Base-by-base conservation (phyloP, 441 rosid species). In the Adansonia grandidieri region DNA sequence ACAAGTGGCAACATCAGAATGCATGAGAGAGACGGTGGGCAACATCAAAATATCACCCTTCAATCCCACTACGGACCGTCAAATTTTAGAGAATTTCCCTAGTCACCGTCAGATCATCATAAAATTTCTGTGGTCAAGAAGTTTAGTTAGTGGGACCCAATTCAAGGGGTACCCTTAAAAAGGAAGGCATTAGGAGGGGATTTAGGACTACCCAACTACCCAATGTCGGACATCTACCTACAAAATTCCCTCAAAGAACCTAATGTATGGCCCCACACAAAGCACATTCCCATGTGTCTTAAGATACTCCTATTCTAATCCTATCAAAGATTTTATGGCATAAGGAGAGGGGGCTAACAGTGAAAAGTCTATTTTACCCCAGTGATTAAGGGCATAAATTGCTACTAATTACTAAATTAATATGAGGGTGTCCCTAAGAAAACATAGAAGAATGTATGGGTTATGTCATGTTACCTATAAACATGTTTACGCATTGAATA, bases 151-250 rank as follows among this genome's bases (percentile, higher is more conserved):
- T 24, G 28, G 28, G 28, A 24, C 28, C 28, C 71, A 3, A 2
- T 5, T 17, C 1, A 4, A 42, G 45, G 7, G 37, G 19, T 67
- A 15, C 51, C 60, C 42, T 54, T 0, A 10, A 40, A 0, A 40
- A 44, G 50, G 11, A 44, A 8, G 37, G 20, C n/a, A 48, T 48
- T 22, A 19, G 19, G 8, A 3, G 44, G 2, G 8, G 56, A 24
- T 24, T 15, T 8, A 9, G 47, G 76, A 71, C 80, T 50, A 60
- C 80, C 62, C 81, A 81, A 67, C 82, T 0, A 77, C 83, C 86
- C 24, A n/a, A n/a, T 65, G 82, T 78, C 66, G 57, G 5, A 71
- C n/a, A 5, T 60, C 73, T 53, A 66, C 63, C 77, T 77, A 44
- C 44, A 82, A 48, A 32, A 10, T 9, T 40, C 51, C 54, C 14